Evolutionary conservation across 306 rosid genomes (phyloP).

Genomic region (Dryas alaskensis): DNA sequence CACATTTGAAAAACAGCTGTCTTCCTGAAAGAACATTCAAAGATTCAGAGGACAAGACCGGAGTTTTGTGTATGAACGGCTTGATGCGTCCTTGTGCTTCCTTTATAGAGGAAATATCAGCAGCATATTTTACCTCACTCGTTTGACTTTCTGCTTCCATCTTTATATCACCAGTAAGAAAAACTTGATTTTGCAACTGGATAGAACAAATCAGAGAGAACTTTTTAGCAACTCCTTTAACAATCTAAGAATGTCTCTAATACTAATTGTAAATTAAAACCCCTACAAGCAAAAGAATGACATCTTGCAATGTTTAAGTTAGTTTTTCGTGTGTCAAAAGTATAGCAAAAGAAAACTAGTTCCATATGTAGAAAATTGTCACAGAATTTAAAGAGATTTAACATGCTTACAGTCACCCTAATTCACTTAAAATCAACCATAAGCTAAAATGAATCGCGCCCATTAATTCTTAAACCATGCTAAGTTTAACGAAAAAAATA

Average conservation of each 20-base stretch:
- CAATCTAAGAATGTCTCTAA: not conserved
- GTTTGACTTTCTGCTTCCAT: slow-evolving; percentile 55
- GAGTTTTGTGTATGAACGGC: slow-evolving; percentile 59
- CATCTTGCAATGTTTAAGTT: no score
- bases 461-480: not conserved
- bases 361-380: not conserved
- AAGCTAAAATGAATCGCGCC: not conserved
- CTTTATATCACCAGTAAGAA: slow-evolving; percentile 12
- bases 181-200: slow-evolving; percentile 8
- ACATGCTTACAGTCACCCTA: not conserved
- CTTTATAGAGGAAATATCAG: slow-evolving; percentile 69
- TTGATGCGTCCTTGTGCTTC: slow-evolving; percentile 68
- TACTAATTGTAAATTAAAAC: not conserved
- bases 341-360: not conserved
- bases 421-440: not conserved
- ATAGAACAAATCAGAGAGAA: not conserved
- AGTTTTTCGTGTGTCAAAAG: not conserved
- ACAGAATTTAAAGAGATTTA: no score
- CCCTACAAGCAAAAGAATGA: not conserved
- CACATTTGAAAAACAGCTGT: slow-evolving; percentile 77
- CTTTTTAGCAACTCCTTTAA: not conserved
- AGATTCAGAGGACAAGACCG: slow-evolving; percentile 60
- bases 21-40: slow-evolving; percentile 66
- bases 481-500: not conserved
- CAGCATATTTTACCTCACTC: slow-evolving; percentile 61